Evolutionary conservation across 1,284 basidiomycete genomes (phyloP), one percentile per base, ranked within the genome.

Genomic region (Anthracocystis panici-leucophaei): DNA sequence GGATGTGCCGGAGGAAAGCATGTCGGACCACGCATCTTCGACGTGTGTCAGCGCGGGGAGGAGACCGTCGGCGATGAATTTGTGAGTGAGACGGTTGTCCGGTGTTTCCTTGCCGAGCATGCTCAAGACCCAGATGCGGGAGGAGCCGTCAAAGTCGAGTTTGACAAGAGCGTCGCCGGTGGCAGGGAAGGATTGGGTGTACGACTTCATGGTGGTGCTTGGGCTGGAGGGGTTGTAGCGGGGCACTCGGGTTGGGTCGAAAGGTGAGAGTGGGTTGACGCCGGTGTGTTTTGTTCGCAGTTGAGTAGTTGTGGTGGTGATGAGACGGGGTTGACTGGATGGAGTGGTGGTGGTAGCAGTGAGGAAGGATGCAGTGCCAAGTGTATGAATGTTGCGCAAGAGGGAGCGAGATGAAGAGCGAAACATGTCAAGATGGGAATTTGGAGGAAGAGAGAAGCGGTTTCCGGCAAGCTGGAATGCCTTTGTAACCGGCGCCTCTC

Each of bases 21-120:
- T 69, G 25, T 87, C 85, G 40, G 91, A 87, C 95, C 95, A 97
- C 75, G 92, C 88, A 23, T 87, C 86, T 85, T 96, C 93, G 10
- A 96, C 91, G 14, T 87, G 85, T 78, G 93, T 91, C 40, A 97
- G 87, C 3, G 92, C 92, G 21, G 92, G 91, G 63, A 89, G 87
- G 29, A 94, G 78, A 0, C 88, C 92, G n/a, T 88, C 85, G 58
- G 89, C 87, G 57, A 81, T 71, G 57, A 93, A 87, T 7, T 85
- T 84, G 41, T 88, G 87, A 0, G 91, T 91, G 45, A 94, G 86
- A 16, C 93, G 89, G 79, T 89, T 92, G 85, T 94, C 93, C 29
- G 88, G 76, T 11, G 82, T 85, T 46, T 82, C 70, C 14, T 72
- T 65, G 45, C 74, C 78, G 5, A 78, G 49, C 53, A 84, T 62